Percentiles rank a stretch among this genome's conserved stretches.
phyloP scores from a whole-genome alignment of 2,329 filamentous ascomycete species.

The Lasiodiplodia hormozganensis region DNA sequence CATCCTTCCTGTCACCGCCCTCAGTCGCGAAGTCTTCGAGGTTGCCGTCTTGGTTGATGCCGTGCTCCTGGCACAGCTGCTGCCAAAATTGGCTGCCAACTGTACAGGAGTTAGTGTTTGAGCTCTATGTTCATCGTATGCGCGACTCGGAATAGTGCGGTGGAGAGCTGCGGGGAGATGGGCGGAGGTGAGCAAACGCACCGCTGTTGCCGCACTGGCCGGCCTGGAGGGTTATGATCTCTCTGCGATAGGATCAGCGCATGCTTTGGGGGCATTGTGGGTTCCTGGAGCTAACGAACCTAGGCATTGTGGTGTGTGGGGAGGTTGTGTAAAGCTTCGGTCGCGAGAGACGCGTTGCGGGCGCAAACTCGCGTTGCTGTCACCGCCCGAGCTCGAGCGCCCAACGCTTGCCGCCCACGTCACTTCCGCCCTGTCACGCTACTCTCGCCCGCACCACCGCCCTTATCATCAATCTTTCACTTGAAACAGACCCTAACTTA shows the following conservation, averaged over 20 bases:
- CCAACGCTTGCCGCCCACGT: slow-evolving; percentile 8
- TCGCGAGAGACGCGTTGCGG: slow-evolving; percentile 27
- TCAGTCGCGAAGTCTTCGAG: slow-evolving; percentile 97
- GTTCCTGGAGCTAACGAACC: slow-evolving; percentile 36
- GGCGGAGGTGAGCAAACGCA: slow-evolving; percentile 59
- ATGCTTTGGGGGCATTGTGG: background rate
- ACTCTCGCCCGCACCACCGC: background rate
- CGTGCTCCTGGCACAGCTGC: slow-evolving; percentile 96
- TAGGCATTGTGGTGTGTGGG: slow-evolving; percentile 44
- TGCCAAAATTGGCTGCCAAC: slow-evolving; percentile 99
- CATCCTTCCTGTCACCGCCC: slow-evolving; percentile 96
- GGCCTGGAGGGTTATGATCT: slow-evolving; percentile 99
- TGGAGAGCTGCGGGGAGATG: slow-evolving; percentile 22
- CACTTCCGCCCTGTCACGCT: slow-evolving; percentile 21
- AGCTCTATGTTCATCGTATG: background rate
- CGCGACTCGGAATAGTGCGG: slow-evolving; percentile 4
- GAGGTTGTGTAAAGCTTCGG: slow-evolving; percentile 8
- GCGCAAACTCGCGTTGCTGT: slow-evolving; percentile 23
- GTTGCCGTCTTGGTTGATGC: slow-evolving; percentile 96
- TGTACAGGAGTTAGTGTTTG: slow-evolving; percentile 48
- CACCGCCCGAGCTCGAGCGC: background rate
- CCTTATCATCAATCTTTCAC: background rate
- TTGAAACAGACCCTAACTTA: background rate
- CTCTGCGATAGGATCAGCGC: slow-evolving; percentile 60
- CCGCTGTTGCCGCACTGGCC: slow-evolving; percentile 99